These are phyloP conservation scores for Hyaloscypha bicolor DNA, from an alignment of 495 filamentous ascomycete genomes.

Conservation along the genomic window DNA sequence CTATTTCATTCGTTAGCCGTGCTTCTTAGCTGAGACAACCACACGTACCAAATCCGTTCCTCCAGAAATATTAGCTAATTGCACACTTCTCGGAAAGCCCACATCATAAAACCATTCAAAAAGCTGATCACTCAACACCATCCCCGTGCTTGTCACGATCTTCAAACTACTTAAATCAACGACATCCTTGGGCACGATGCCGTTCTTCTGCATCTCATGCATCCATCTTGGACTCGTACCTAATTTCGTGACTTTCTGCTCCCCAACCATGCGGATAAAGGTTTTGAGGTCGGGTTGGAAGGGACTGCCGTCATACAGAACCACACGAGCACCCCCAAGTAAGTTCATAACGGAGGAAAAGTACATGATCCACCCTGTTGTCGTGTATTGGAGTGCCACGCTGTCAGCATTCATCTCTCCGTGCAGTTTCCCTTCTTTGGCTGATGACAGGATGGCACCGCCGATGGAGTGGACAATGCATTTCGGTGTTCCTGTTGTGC, in stretches of 20 bases:
- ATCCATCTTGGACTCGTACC: conserved; percentile 77
- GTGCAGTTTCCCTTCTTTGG: conserved; percentile 67
- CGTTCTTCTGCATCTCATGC: conserved; percentile 63
- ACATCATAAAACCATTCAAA: conserved; percentile 84
- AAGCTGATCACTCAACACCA: conserved; percentile 72
- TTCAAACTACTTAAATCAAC: conserved; percentile 61
- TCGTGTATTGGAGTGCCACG: conserved; percentile 51
- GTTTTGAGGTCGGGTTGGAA: conserved; percentile 65
- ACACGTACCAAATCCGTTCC: conserved; percentile 69
- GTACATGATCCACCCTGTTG: conserved; percentile 84
- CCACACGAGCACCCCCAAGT: conserved; percentile 53
- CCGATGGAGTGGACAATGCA: conserved; percentile 74
- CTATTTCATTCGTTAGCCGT: conserved; percentile 28
- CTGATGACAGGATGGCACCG: conserved; percentile 56
- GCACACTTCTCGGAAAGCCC: conserved; percentile 66
- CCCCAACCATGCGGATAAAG: conserved; percentile 58
- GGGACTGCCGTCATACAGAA: conserved; percentile 79
- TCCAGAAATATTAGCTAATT: conserved; percentile 73
- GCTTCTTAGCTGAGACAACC: neutral
- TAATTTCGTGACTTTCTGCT: conserved; percentile 61
- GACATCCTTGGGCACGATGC: conserved; percentile 59
- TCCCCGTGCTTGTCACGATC: conserved; percentile 69
- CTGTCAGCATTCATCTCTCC: conserved; percentile 48
- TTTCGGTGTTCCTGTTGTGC: conserved; percentile 75
- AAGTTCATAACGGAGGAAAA: conserved; percentile 55